phyloP scores from a whole-genome alignment of 108 stramenopile genomes.

The Skeletonema menzelii region DNA sequence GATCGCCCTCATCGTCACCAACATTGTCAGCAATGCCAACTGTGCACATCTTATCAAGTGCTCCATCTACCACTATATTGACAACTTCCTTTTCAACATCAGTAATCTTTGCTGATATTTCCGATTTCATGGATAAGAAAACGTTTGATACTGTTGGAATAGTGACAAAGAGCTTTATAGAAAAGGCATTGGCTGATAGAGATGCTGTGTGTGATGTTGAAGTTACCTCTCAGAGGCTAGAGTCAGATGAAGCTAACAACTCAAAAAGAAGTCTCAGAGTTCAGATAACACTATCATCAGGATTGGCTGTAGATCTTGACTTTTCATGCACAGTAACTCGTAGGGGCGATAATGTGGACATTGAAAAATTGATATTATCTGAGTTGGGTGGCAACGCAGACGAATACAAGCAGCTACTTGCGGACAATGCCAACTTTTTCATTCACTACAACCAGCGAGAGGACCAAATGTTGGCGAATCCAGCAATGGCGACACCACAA shows the following conservation, averaged over 20 bases:
- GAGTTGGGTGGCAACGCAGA: not conserved
- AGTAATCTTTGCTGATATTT: not conserved
- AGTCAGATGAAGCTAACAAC: not conserved
- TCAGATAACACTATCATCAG: not conserved
- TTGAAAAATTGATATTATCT: not conserved
- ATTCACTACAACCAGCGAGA: not conserved
- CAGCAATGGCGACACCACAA: not conserved
- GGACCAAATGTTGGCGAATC: not conserved
- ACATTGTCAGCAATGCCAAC: not conserved
- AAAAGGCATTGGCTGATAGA: not conserved
- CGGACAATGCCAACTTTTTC: not conserved
- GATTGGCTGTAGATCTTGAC: not conserved
- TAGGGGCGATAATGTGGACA: not conserved
- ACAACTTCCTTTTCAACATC: not conserved
- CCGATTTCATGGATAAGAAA: not conserved
- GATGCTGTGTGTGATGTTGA: not conserved
- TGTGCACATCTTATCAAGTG: not conserved
- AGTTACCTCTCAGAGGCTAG: not conserved
- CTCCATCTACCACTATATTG: too few relatives aligned
- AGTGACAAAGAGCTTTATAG: not conserved
- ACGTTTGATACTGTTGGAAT: not conserved
- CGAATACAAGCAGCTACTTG: not conserved
- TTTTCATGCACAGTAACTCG: not conserved
- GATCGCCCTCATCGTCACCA: slow-evolving; percentile 4
- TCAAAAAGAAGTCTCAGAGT: not conserved